Evolutionary conservation across 306 rosid genomes (phyloP).

Genomic region (Vicia villosa): DNA sequence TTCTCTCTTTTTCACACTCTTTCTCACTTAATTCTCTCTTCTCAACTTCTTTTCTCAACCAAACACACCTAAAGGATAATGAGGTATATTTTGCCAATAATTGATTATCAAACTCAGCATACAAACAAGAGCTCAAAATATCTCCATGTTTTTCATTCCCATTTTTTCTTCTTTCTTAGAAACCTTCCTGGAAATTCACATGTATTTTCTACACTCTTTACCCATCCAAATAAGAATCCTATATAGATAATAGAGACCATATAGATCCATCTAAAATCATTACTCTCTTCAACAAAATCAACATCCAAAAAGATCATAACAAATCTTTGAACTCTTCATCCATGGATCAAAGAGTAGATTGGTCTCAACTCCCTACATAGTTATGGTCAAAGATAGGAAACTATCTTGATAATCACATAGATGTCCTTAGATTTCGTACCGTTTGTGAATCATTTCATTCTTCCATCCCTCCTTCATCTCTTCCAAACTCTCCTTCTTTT

Average conservation of each 20-base stretch:
- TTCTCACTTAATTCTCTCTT: too few species aligned
- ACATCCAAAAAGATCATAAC: not conserved
- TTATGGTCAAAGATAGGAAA: constrained; percentile 54
- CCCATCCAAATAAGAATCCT: not conserved
- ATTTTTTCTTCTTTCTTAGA: not conserved
- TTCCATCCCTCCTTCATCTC: constrained; percentile 42
- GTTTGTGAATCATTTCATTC: constrained; percentile 53
- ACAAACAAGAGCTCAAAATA: not conserved
- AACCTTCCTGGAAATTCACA: not conserved
- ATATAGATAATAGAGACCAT: not conserved
- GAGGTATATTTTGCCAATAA: too few species aligned
- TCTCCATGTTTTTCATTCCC: not conserved
- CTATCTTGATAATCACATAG: constrained; percentile 43
- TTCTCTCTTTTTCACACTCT: too few species aligned
- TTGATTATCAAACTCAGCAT: too few species aligned
- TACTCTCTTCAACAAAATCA: not conserved
- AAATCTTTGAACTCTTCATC: not conserved
- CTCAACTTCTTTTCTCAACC: too few species aligned
- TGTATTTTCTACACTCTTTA: not conserved
- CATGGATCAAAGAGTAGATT: constrained; percentile 35
- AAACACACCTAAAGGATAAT: too few species aligned
- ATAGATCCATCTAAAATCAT: not conserved
- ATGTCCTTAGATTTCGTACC: constrained; percentile 58
- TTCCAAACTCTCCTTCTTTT: constrained; percentile 37
- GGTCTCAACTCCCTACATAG: constrained; percentile 65